Evolutionary conservation across 2,329 filamentous ascomycete species (phyloP).

Genomic region (Epichloe baconii): DNA sequence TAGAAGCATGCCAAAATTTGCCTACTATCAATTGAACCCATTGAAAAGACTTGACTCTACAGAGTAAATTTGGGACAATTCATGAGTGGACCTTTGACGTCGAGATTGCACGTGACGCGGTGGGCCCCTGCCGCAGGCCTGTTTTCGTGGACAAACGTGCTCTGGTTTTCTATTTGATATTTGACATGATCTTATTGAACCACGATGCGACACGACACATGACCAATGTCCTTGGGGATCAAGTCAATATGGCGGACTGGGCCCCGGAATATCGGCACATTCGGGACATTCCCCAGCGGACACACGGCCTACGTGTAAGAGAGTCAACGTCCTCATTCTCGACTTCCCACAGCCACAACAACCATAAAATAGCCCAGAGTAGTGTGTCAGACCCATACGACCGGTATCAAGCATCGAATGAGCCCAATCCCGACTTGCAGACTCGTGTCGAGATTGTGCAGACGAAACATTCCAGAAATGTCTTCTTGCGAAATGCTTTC

Average conservation of each 20-base stretch:
- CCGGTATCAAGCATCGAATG: neutral
- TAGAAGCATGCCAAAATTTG: too few species aligned
- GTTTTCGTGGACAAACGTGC: neutral
- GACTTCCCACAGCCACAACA: neutral
- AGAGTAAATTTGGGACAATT: too few species aligned
- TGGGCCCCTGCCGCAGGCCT: neutral
- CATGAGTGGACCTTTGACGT: neutral
- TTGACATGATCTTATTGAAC: neutral
- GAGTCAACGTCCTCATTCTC: neutral
- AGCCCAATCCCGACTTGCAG: constrained; percentile 4
- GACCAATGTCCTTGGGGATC: constrained; percentile 34
- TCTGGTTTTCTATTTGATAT: neutral
- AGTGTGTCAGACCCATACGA: neutral
- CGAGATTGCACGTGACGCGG: constrained; percentile 7
- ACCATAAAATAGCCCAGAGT: neutral
- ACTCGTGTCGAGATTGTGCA: neutral
- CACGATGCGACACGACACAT: constrained; percentile 25
- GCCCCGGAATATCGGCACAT: constrained; percentile 18
- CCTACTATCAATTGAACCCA: too few species aligned
- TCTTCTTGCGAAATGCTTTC: constrained; percentile 18
- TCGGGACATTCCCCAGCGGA: constrained; percentile 11
- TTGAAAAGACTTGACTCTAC: too few species aligned
- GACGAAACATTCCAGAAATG: constrained; percentile 13
- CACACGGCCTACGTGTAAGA: constrained; percentile 9
- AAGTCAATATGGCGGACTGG: constrained; percentile 29